phyloP scores from a whole-genome alignment of 192 early-diverging fungal species.

The Umbelopsis sp. region DNA sequence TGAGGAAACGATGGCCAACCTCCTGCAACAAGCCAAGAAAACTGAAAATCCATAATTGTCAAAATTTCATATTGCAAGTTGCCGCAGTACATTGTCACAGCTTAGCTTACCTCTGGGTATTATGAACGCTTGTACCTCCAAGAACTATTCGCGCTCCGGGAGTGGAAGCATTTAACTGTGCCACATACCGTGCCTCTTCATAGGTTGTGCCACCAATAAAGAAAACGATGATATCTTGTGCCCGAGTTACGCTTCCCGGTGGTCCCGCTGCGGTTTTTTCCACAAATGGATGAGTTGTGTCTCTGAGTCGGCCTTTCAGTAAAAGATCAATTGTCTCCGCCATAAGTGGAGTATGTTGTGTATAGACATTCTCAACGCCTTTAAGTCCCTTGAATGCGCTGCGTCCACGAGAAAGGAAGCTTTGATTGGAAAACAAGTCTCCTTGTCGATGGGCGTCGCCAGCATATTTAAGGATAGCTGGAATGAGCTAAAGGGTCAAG shows the following conservation, averaged over 20 bases:
- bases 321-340: slow-evolving; percentile 76
- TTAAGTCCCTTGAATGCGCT: slow-evolving; percentile 94
- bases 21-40: slow-evolving; percentile 4
- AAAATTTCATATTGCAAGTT: background rate
- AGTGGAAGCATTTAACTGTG: slow-evolving; percentile 78
- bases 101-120: slow-evolving; percentile 64
- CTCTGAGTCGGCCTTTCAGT: slow-evolving; percentile 80
- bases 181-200: slow-evolving; percentile 88
- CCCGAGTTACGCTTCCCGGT: slow-evolving; percentile 52
- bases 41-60: background rate
- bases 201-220: slow-evolving; percentile 95
- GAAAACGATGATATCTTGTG: slow-evolving; percentile 96
- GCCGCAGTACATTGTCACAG: background rate
- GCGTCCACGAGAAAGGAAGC: slow-evolving; percentile 81
- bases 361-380: slow-evolving; percentile 99
- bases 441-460: slow-evolving; percentile 81
- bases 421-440: slow-evolving; percentile 88
- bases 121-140: slow-evolving; percentile 93
- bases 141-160: slow-evolving; percentile 83
- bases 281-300: slow-evolving; percentile 77
- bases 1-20: slow-evolving; percentile 4
- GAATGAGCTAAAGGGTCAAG: slow-evolving; percentile 54
- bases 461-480: slow-evolving; percentile 75
- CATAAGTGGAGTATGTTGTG: slow-evolving; percentile 90
- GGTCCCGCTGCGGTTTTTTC: slow-evolving; percentile 50